These are phyloP conservation scores for Lentinula guzmanii DNA, from an alignment of 768 basidiomycete genomes.

Conservation along the genomic window DNA sequence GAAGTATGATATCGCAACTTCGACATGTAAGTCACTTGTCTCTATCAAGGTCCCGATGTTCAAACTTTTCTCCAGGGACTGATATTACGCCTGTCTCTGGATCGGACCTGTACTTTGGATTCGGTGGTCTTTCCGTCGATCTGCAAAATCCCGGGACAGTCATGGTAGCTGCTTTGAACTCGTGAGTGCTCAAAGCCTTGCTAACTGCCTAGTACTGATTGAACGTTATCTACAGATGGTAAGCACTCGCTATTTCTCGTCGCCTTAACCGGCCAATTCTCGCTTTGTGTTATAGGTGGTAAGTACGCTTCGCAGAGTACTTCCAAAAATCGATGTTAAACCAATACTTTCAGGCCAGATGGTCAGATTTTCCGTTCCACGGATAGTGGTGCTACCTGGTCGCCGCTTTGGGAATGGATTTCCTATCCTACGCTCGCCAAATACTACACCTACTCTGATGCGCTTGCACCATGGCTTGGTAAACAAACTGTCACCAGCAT, in stretches of 20 bases:
- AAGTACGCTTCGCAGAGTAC: background rate
- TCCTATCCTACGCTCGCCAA: background rate
- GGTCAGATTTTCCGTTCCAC: constrained; percentile 60
- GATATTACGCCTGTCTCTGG: constrained; percentile 60
- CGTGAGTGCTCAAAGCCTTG: constrained; percentile 15
- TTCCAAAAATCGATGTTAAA: background rate
- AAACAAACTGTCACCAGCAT: background rate
- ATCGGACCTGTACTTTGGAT: constrained; percentile 55
- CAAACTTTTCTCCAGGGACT: constrained; percentile 30
- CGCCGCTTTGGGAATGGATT: constrained; percentile 47
- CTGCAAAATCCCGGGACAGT: constrained; percentile 54
- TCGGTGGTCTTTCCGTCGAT: constrained; percentile 59
- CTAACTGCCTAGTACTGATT: no score
- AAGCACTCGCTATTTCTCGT: background rate
- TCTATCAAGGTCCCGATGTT: background rate
- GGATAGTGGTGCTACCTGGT: constrained; percentile 54
- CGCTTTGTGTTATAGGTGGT: background rate
- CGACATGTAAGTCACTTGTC: constrained; percentile 29
- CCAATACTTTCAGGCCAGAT: constrained; percentile 35
- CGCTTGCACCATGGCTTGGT: constrained; percentile 57
- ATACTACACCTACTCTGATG: constrained; percentile 45
- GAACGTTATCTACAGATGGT: background rate
- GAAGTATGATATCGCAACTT: constrained; percentile 49
- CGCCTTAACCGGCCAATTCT: background rate
- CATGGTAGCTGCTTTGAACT: constrained; percentile 64